Evolutionary conservation across 2,329 filamentous ascomycete species (phyloP), one percentile per base, ranked within the genome.

Genomic region (Xylaria digitata): DNA sequence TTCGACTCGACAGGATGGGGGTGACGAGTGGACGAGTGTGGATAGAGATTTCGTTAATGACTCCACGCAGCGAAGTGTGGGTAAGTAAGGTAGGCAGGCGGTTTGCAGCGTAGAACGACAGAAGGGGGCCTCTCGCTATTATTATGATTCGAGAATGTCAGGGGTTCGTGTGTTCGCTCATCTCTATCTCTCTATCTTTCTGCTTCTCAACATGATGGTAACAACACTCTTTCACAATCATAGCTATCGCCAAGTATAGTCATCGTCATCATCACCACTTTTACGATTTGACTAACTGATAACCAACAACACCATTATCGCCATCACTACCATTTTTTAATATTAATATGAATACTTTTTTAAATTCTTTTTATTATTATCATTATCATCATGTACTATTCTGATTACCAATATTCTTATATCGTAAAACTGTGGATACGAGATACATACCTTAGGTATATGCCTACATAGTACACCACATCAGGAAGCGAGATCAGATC

Each of bases 61-160:
- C 64, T 66, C 64, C 64, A 66, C 64, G 64, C 54, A 59, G 54
- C n/a, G 11, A 40, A 50, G 60, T 62, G 64, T 66, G 64, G 64
- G 63, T 66, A 66, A 34, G 11, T 66, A 66, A 34, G 11, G 32
- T 23, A 8, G 37, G 48, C 52, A 50, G 32, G 43, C 54, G 19
- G 42, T 42, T 48, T 46, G 43, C n/a, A 55, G 50, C 53, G 50
- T 32, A 42, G 46, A 54, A 54, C n/a, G 53, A 19, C 11, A 59
- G 50, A 53, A 66, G 58, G 58, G 58, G 63, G 58, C 48, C 58
- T 60, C 49, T 62, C 54, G 55, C 49, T 48, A 54, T 49, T 66
- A 15, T 40, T 59, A 55, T 58, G 53, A 63, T 57, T 63, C 59
- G 54, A 59, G 59, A 59, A 59, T 32, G 54, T 49, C 59, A 66